A percentile compares a stretch with the other conserved stretches of the same genome.
These are phyloP conservation scores for Discostella pseudostelligera DNA, from an alignment of 108 stramenopile species.

Conservation along the genomic window DNA sequence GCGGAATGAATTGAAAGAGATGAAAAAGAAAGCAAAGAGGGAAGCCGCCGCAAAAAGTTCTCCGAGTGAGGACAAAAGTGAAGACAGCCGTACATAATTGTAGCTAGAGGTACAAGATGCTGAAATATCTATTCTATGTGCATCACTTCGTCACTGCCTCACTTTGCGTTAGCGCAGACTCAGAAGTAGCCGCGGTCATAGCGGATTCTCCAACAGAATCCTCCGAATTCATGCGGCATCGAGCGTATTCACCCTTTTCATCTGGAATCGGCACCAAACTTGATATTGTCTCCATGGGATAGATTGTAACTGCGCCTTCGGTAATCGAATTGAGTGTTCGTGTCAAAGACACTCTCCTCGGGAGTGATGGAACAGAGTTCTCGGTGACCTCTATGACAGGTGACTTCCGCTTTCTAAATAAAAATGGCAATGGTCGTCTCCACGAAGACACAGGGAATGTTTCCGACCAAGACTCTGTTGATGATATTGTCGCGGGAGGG, in stretches of 20 bases:
- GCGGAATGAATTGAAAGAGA: conserved; percentile 61
- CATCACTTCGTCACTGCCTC: neutral
- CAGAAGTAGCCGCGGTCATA: conserved; percentile 4
- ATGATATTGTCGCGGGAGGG: neutral
- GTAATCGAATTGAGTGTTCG: conserved; percentile 18
- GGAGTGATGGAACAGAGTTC: neutral
- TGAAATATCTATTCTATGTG: neutral
- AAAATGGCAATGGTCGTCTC: conserved; percentile 9
- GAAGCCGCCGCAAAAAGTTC: conserved; percentile 11
- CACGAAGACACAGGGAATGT: neutral
- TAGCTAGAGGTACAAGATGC: no score
- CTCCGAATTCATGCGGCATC: conserved; percentile 28
- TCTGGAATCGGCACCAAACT: conserved; percentile 16
- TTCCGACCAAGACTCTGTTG: neutral
- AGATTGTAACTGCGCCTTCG: conserved; percentile 25
- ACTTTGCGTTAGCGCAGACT: neutral
- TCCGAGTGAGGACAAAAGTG: neutral
- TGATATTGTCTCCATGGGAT: conserved; percentile 11
- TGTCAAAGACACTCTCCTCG: conserved; percentile 14
- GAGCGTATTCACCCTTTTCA: conserved; percentile 19
- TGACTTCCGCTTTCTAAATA: conserved; percentile 7
- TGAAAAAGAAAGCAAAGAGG: conserved; percentile 64
- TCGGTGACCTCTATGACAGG: neutral
- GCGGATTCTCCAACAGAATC: conserved; percentile 18
- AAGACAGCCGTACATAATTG: no score